Percentiles rank a stretch among this genome's conserved stretches.
phyloP scores from a whole-genome alignment of 2,329 filamentous ascomycete species.

The Colletotrichum sublineola region DNA sequence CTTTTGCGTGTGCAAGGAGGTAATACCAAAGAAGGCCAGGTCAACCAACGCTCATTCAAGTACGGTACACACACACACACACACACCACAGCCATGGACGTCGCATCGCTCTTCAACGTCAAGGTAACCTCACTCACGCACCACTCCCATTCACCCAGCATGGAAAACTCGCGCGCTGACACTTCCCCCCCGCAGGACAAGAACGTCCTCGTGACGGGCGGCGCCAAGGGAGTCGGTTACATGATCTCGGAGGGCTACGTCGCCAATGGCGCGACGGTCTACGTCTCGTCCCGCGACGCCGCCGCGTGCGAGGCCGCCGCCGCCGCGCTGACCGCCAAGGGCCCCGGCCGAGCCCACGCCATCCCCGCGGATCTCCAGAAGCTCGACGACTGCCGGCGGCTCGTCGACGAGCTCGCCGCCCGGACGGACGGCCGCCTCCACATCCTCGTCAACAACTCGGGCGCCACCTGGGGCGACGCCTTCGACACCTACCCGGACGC shows the following conservation, averaged over 20 bases:
- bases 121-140: constrained; percentile 58
- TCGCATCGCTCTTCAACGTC: constrained; percentile 68
- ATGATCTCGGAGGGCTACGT: constrained; percentile 78
- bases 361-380: constrained; percentile 76
- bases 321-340: constrained; percentile 66
- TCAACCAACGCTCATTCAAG: background rate
- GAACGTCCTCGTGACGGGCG: constrained; percentile 70
- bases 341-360: constrained; percentile 65
- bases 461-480: constrained; percentile 73
- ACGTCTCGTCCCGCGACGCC: constrained; percentile 75
- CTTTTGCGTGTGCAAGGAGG: too few relatives aligned
- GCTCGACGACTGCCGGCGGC: constrained; percentile 65
- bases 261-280: constrained; percentile 73
- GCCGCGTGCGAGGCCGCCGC: constrained; percentile 69
- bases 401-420: constrained; percentile 65
- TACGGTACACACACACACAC: background rate
- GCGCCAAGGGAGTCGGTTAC: constrained; percentile 73
- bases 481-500: constrained; percentile 71
- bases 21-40: background rate
- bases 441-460: constrained; percentile 76
- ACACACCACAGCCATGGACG: constrained; percentile 61
- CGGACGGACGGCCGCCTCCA: constrained; percentile 66
- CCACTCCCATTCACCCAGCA: background rate
- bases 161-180: background rate
- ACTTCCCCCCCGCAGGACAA: constrained; percentile 58